Conservation (phyloP, 2,329 filamentous ascomycete species). For the Colletotrichum sp. region DNA sequence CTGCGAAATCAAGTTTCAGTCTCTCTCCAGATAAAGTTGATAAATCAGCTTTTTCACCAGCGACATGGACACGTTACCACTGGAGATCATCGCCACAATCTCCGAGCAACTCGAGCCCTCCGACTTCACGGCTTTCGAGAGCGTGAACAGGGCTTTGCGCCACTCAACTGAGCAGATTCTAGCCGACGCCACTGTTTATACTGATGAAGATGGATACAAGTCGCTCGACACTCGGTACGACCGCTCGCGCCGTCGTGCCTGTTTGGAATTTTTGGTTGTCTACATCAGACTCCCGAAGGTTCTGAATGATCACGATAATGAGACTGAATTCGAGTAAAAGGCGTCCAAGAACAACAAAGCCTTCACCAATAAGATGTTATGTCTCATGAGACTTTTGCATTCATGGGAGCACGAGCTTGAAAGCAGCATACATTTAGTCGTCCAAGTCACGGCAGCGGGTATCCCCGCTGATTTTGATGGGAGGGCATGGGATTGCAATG, state of each 20-base stretch:
- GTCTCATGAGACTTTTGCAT: neutral
- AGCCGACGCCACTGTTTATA: neutral
- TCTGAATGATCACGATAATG: neutral
- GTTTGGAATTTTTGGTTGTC: neutral
- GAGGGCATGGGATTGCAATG: neutral
- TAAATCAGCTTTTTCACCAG: fast-evolving
- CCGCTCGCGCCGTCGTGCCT: neutral
- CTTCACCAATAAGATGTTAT: neutral
- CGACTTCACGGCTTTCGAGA: neutral
- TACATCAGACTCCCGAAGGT: neutral
- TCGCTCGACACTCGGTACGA: neutral
- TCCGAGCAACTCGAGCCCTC: neutral
- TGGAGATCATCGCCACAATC: neutral
- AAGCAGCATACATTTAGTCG: neutral
- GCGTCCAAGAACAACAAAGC: neutral
- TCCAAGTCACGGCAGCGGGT: neutral
- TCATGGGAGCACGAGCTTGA: neutral
- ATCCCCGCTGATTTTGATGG: neutral
- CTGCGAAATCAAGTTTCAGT: too few species aligned
- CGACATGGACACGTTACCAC: neutral
- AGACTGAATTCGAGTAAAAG: neutral
- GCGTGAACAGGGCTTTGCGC: neutral
- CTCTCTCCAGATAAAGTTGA: fast-evolving
- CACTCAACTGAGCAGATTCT: neutral
- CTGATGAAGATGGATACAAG: fast-evolving